A percentile compares a stretch with the other conserved stretches of the same genome.
These are phyloP conservation scores for Xylariaceae sp. DNA, from an alignment of 2,329 filamentous ascomycete species.

Conservation along the genomic window DNA sequence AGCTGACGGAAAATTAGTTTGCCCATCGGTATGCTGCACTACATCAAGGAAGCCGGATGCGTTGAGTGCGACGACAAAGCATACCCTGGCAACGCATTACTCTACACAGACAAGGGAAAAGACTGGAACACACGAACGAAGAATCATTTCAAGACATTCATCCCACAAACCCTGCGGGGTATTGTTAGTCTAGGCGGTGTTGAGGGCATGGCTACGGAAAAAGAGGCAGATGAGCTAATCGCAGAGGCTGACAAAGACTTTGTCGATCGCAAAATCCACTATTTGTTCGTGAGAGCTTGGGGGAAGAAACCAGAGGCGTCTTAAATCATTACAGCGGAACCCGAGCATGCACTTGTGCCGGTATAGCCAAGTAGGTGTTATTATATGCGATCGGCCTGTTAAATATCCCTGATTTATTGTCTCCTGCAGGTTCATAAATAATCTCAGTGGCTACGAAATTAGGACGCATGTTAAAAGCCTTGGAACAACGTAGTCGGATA, in stretches of 20 bases:
- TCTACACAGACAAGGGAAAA: constrained; percentile 11
- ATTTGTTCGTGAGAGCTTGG: constrained; percentile 27
- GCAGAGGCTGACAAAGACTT: constrained; percentile 12
- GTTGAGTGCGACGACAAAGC: constrained; percentile 22
- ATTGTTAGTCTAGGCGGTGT: constrained; percentile 26
- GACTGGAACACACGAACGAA: constrained; percentile 15
- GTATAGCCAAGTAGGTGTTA: too few relatives aligned
- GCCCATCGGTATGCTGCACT: constrained; percentile 24
- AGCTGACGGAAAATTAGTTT: constrained; percentile 15
- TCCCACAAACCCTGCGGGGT: constrained; percentile 21
- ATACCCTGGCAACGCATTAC: constrained; percentile 14
- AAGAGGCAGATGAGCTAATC: constrained; percentile 25
- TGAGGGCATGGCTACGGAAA: constrained; percentile 23
- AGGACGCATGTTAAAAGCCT: too few relatives aligned
- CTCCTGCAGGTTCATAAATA: too few relatives aligned
- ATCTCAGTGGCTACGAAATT: too few relatives aligned
- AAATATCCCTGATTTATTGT: too few relatives aligned
- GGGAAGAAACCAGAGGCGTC: constrained; percentile 19
- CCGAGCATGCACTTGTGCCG: too few relatives aligned
- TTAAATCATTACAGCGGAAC: background rate
- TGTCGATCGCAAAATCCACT: constrained; percentile 13
- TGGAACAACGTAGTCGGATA: too few relatives aligned
- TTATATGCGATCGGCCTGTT: too few relatives aligned
- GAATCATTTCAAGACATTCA: constrained; percentile 7
- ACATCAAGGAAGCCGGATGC: constrained; percentile 24